Conservation (phyloP, 2,329 filamentous ascomycete species). For the Capronia coronata region DNA sequence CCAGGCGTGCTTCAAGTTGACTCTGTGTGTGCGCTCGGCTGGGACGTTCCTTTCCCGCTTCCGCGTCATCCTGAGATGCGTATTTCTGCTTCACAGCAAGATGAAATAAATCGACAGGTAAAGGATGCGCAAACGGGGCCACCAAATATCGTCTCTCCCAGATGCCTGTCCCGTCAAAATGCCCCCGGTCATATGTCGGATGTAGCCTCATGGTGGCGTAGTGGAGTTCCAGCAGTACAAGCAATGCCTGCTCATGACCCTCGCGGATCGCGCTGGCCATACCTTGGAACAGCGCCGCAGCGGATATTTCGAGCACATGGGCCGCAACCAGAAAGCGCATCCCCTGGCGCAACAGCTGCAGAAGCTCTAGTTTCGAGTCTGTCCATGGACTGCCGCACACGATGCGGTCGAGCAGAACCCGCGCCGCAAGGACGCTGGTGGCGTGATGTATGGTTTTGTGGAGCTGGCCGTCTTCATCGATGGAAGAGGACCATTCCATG, state of each 20-base stretch:
- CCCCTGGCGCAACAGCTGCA: constrained; percentile 36
- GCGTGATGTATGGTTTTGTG: constrained; percentile 28
- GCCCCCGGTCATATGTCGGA: not conserved
- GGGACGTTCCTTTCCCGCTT: not conserved
- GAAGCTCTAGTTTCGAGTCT: constrained; percentile 30
- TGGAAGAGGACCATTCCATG: constrained; percentile 21
- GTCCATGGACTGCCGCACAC: constrained; percentile 32
- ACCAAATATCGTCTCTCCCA: not conserved
- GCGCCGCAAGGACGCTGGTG: constrained; percentile 27
- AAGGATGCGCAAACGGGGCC: not conserved
- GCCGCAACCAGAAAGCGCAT: constrained; percentile 27
- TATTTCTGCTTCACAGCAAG: constrained; percentile 7
- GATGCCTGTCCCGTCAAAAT: not conserved
- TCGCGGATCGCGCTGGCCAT: constrained; percentile 37
- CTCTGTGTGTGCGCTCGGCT: no score
- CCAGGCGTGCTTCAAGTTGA: not conserved
- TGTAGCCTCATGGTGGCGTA: constrained; percentile 20
- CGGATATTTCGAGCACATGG: constrained; percentile 29
- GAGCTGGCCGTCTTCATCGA: constrained; percentile 2
- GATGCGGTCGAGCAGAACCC: constrained; percentile 33
- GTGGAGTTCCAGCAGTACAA: constrained; percentile 37
- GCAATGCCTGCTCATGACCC: constrained; percentile 32
- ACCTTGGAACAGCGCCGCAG: constrained; percentile 35
- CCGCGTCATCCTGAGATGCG: not conserved
- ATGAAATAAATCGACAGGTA: constrained; percentile 24